These are phyloP conservation scores for Metarhizium guizhouense DNA, from an alignment of 2,329 filamentous ascomycete genomes.

Conservation along the genomic window DNA sequence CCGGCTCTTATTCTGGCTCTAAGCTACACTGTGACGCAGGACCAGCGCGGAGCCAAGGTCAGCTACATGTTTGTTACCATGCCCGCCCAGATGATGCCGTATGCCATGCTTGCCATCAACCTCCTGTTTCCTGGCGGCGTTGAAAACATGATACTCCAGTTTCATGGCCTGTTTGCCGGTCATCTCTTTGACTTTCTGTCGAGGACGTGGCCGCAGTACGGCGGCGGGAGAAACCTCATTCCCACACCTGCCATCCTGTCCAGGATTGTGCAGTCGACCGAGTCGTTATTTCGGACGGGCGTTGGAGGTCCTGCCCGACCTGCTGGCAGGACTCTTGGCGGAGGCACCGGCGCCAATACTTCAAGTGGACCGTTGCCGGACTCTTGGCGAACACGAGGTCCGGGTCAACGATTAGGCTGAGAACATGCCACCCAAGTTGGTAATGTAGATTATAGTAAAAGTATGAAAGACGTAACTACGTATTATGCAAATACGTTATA, in stretches of 20 bases:
- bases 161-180: constrained; percentile 75
- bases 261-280: constrained; percentile 47
- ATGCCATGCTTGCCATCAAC: constrained; percentile 66
- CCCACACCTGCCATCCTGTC: constrained; percentile 65
- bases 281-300: constrained; percentile 8
- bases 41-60: constrained; percentile 67
- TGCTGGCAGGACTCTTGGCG: constrained; percentile 22
- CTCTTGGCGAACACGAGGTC: constrained; percentile 54
- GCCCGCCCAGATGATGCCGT: constrained; percentile 72
- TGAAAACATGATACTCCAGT: constrained; percentile 49
- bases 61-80: constrained; percentile 78
- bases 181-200: constrained; percentile 89
- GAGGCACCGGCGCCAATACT: constrained; percentile 27
- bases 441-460: no score
- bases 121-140: constrained; percentile 56
- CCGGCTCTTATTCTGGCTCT: constrained; percentile 69
- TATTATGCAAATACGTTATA: no score
- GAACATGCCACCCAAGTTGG: no score
- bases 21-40: constrained; percentile 76
- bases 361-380: constrained; percentile 46
- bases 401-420: no score
- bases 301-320: constrained; percentile 47
- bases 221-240: constrained; percentile 70
- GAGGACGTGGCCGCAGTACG: constrained; percentile 80
- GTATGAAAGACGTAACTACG: no score